phyloP scores from a whole-genome alignment of 345 rosid genomes.

The Balakata baccata region DNA sequence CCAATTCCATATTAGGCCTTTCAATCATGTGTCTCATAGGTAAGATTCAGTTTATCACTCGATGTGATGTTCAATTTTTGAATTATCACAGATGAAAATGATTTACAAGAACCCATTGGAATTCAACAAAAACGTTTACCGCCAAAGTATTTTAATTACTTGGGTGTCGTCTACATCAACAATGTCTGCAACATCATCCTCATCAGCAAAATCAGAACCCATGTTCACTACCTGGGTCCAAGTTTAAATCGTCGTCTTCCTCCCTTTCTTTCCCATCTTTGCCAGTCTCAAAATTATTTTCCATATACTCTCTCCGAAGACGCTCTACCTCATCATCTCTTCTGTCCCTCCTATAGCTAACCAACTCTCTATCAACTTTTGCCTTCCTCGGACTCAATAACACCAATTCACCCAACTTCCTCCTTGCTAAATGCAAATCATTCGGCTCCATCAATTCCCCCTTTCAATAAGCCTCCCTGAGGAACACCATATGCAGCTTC shows the following conservation, averaged over 20 bases:
- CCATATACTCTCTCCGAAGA: constrained; percentile 26
- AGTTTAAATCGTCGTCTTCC: constrained; percentile 12
- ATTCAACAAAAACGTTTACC: not conserved
- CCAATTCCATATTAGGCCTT: not conserved
- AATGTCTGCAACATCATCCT: constrained; percentile 21
- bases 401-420: constrained; percentile 76
- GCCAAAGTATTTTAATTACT: constrained; percentile 7
- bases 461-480: constrained; percentile 76
- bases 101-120: not conserved
- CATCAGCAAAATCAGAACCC: constrained; percentile 26
- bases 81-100: not conserved
- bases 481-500: constrained; percentile 87
- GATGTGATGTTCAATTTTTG: not conserved
- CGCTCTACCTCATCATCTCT: constrained; percentile 40
- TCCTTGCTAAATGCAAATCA: constrained; percentile 73
- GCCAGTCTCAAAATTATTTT: constrained; percentile 18
- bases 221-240: constrained; percentile 26
- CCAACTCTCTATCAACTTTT: constrained; percentile 59
- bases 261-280: constrained; percentile 8
- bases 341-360: constrained; percentile 43
- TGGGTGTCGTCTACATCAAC: constrained; percentile 19
- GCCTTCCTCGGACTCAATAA: constrained; percentile 71
- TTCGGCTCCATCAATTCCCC: constrained; percentile 81
- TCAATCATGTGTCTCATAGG: not conserved
- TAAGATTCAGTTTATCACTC: not conserved